phyloP scores from a whole-genome alignment of 257 asterid genomes.

The Dorcoceras hygrometricum region DNA sequence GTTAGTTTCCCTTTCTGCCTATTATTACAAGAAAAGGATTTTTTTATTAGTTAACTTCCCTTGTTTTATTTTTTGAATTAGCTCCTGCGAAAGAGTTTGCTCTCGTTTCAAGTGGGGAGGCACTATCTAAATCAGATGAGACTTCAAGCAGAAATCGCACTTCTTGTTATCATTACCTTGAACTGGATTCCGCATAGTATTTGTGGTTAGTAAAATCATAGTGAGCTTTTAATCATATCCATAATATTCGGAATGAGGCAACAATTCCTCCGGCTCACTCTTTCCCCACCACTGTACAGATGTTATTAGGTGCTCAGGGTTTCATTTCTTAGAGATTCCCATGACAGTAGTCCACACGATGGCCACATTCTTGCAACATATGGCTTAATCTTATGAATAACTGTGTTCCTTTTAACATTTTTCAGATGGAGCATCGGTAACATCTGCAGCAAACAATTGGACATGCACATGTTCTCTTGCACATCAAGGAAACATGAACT shows the following conservation, averaged over 20 bases:
- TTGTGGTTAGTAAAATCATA: constrained; percentile 47
- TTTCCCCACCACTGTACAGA: not conserved
- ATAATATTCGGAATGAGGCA: not conserved
- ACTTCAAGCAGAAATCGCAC: constrained; percentile 35
- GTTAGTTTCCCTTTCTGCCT: constrained; percentile 28
- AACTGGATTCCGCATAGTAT: constrained; percentile 49
- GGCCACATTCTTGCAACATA: constrained; percentile 1
- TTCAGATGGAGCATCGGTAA: constrained; percentile 36
- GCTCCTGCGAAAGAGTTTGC: not conserved
- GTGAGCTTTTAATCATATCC: constrained; percentile 5
- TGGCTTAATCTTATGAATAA: constrained; percentile 1
- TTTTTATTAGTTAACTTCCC: not conserved
- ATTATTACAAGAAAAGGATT: not conserved
- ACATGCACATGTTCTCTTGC: constrained; percentile 67
- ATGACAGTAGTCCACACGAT: constrained; percentile 5
- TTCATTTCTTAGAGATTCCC: not conserved
- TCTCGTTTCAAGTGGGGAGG: constrained; percentile 31
- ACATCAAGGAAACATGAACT: constrained; percentile 35
- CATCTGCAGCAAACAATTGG: constrained; percentile 56
- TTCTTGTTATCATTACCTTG: constrained; percentile 42
- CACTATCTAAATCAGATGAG: constrained; percentile 40
- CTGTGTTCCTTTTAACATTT: constrained; percentile 9
- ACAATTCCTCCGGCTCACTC: not conserved
- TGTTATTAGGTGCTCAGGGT: not conserved
- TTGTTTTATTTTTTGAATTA: not conserved